A percentile compares a stretch with the other conserved stretches of the same genome.
Evolutionary conservation across 345 rosid genomes (phyloP).

Genomic region (Pelargonium nanum): DNA sequence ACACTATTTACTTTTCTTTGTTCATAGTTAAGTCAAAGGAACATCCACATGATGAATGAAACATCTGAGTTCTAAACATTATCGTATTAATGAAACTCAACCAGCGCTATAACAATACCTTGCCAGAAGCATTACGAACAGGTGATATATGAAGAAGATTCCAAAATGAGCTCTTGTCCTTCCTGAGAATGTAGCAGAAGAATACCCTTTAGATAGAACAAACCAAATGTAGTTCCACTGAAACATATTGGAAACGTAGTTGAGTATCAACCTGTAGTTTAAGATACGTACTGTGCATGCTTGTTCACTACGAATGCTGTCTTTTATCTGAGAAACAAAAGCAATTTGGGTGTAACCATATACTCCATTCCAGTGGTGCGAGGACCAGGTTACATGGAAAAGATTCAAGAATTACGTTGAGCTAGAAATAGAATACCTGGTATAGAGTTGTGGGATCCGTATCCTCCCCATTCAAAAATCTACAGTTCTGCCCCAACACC

Average conservation of each 20-base stretch:
- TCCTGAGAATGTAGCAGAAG: constrained; percentile 39
- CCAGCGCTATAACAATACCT: constrained; percentile 35
- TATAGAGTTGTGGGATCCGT: constrained; percentile 45
- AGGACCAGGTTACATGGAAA: not conserved
- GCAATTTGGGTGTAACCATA: not conserved
- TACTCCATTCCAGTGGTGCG: too few relatives aligned
- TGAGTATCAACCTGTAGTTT: constrained; percentile 80
- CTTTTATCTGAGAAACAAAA: constrained; percentile 41
- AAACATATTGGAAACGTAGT: constrained; percentile 15
- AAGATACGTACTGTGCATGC: constrained; percentile 88
- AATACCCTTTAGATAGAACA: constrained; percentile 3
- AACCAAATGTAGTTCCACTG: constrained; percentile 1
- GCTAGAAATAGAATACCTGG: constrained; percentile 33
- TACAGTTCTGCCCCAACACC: constrained; percentile 68
- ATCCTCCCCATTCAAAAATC: constrained; percentile 60
- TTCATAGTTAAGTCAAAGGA: too few relatives aligned
- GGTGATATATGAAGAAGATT: constrained; percentile 89
- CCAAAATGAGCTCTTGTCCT: constrained; percentile 74
- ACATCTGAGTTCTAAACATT: too few relatives aligned
- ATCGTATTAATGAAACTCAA: not conserved
- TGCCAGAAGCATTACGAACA: constrained; percentile 86
- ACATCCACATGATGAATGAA: too few relatives aligned
- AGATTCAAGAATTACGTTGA: not conserved
- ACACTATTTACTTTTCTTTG: too few relatives aligned
- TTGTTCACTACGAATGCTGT: constrained; percentile 50